A percentile compares a stretch with the other conserved stretches of the same genome.
These are phyloP conservation scores for Jamesozyma jinghongensis DNA, from an alignment of 805 yeast species.

Conservation along the genomic window DNA sequence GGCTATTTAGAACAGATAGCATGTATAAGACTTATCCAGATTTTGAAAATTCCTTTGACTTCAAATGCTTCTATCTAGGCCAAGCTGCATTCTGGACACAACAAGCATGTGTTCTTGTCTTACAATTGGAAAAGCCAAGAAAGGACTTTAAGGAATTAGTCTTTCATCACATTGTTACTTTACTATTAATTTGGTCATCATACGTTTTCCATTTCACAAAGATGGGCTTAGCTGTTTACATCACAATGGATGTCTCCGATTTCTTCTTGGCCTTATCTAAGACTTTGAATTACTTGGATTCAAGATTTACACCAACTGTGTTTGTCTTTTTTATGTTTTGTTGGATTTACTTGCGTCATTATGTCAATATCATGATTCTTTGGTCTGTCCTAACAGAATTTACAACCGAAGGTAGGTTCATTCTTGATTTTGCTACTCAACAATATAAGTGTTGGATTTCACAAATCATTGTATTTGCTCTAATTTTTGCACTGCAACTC, in stretches of 20 bases:
- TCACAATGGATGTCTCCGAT: slow-evolving; percentile 97
- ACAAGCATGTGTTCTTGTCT: slow-evolving; percentile 72
- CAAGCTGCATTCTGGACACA: slow-evolving; percentile 99
- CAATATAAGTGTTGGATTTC: slow-evolving; percentile 97
- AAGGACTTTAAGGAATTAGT: slow-evolving; percentile 87
- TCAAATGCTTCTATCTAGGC: slow-evolving; percentile 78
- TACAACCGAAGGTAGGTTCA: slow-evolving; percentile 72
- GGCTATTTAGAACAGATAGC: slow-evolving; percentile 81
- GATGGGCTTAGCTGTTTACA: slow-evolving; percentile 85
- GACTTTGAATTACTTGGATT: slow-evolving; percentile 74
- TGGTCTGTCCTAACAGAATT: slow-evolving; percentile 87
- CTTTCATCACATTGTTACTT: slow-evolving; percentile 87
- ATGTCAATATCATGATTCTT: slow-evolving; percentile 66
- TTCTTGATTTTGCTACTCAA: slow-evolving; percentile 75
- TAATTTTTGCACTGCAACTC: slow-evolving; percentile 72
- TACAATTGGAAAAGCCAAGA: slow-evolving; percentile 90
- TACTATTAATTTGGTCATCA: slow-evolving; percentile 75
- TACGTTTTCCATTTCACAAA: slow-evolving; percentile 93
- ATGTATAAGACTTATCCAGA: slow-evolving; percentile 83
- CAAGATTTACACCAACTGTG: slow-evolving; percentile 51
- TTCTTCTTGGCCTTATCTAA: slow-evolving; percentile 79
- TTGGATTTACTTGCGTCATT: slow-evolving; percentile 91
- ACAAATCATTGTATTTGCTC: slow-evolving; percentile 74
- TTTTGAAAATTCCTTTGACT: slow-evolving; percentile 52
- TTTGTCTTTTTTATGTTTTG: slow-evolving; percentile 56